A percentile compares a stretch with the other conserved stretches of the same genome.
These are phyloP conservation scores for Puccinia hordei DNA, from an alignment of 1,284 basidiomycete genomes.

Conservation along the genomic window DNA sequence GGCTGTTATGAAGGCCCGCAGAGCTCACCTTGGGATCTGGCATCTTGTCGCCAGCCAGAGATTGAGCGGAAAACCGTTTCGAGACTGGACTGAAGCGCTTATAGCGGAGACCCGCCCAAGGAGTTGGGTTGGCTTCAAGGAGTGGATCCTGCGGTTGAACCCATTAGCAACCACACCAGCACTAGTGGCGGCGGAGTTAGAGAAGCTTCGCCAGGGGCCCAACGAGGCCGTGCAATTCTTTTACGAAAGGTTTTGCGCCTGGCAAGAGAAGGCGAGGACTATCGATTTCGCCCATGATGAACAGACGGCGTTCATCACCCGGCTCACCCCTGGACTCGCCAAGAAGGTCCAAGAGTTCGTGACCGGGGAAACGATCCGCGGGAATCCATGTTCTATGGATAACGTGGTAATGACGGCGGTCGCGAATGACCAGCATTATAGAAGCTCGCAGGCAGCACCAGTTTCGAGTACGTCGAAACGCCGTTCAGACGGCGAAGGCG, in stretches of 20 bases:
- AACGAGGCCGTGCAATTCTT: neutral
- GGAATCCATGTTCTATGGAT: neutral
- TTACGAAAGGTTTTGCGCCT: neutral
- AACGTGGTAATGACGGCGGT: neutral
- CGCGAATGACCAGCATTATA: neutral
- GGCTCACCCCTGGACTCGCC: neutral
- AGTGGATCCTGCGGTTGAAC: neutral
- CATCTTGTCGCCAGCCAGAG: neutral
- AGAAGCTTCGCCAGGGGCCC: neutral
- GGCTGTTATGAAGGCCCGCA: neutral
- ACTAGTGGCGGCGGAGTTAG: neutral
- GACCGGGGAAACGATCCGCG: neutral
- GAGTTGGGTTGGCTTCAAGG: neutral
- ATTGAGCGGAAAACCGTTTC: neutral
- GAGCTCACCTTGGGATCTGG: neutral
- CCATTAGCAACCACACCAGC: neutral
- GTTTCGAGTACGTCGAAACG: neutral
- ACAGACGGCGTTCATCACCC: neutral
- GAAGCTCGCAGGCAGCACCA: neutral
- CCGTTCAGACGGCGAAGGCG: neutral
- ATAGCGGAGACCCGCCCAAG: neutral
- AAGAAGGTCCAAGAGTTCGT: neutral
- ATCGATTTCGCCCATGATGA: neutral
- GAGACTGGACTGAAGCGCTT: neutral
- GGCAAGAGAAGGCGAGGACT: neutral